Conservation (phyloP, 306 rosid genomes). For the Prunus fruticosa region DNA sequence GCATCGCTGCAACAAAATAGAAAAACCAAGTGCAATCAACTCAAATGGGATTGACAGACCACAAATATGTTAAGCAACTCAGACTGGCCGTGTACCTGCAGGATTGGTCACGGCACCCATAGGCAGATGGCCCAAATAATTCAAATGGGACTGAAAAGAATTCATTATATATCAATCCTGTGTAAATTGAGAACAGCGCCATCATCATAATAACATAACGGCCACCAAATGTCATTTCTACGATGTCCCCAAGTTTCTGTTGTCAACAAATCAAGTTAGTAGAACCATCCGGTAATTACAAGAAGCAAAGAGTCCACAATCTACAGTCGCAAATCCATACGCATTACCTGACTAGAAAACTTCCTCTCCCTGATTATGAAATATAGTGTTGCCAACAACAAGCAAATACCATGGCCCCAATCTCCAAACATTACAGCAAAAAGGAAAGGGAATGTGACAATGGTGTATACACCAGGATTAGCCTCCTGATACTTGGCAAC, state of each 20-base stretch:
- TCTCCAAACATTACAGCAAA: constrained; percentile 90
- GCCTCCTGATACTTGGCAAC: constrained; percentile 78
- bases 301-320: constrained; percentile 10
- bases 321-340: constrained; percentile 16
- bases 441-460: constrained; percentile 80
- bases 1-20: constrained; percentile 49
- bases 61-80: constrained; percentile 10
- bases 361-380: constrained; percentile 60
- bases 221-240: constrained; percentile 82
- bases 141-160: constrained; percentile 81
- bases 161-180: constrained; percentile 77
- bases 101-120: constrained; percentile 59
- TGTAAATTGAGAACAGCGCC: constrained; percentile 84
- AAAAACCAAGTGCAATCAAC: not conserved
- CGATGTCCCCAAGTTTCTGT: constrained; percentile 85
- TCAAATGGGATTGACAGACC: constrained; percentile 1
- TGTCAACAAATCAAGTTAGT: constrained; percentile 40
- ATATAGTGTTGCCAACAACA: constrained; percentile 67
- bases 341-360: constrained; percentile 57
- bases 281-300: constrained; percentile 10
- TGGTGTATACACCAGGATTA: constrained; percentile 74
- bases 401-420: constrained; percentile 88
- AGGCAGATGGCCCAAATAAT: constrained; percentile 71
- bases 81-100: constrained; percentile 53
- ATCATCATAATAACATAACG: constrained; percentile 73